Evolutionary conservation across 139 green algal species (phyloP).

Genomic region (Chlamydomonas eustigma): DNA sequence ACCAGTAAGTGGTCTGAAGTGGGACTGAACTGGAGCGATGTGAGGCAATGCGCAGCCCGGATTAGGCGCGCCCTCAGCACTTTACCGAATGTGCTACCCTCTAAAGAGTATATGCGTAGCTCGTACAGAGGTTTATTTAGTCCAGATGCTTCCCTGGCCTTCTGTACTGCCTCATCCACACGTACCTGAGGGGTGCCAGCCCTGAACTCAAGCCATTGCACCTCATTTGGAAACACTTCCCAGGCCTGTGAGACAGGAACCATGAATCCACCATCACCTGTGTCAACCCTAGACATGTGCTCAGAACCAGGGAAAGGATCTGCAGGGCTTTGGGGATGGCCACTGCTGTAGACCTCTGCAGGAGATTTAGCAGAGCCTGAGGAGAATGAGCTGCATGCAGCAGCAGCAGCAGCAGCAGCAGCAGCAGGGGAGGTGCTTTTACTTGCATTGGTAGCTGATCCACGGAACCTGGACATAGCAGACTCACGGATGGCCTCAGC

Average conservation of each 20-base stretch:
- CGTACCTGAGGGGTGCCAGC: background rate
- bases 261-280: background rate
- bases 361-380: background rate
- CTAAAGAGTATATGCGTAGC: slow-evolving; percentile 16
- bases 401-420: background rate
- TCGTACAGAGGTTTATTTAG: slow-evolving; percentile 14
- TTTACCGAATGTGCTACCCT: slow-evolving; percentile 23
- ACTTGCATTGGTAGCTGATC: background rate
- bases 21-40: slow-evolving; percentile 88
- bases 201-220: slow-evolving; percentile 12
- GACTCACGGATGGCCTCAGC: background rate
- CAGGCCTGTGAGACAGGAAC: background rate
- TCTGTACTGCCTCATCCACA: background rate
- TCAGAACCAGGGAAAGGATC: background rate
- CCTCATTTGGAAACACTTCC: slow-evolving; percentile 12
- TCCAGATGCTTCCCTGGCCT: background rate
- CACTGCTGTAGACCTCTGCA: background rate
- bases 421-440: background rate
- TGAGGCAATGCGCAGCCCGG: slow-evolving; percentile 93
- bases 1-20: slow-evolving; percentile 78
- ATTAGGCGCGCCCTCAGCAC: slow-evolving; percentile 58
- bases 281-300: background rate
- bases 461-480: background rate
- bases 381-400: background rate
- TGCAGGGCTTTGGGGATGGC: too few relatives aligned